Conservation (phyloP, 164 flowering plant genomes). For the Houttuynia cordata region DNA sequence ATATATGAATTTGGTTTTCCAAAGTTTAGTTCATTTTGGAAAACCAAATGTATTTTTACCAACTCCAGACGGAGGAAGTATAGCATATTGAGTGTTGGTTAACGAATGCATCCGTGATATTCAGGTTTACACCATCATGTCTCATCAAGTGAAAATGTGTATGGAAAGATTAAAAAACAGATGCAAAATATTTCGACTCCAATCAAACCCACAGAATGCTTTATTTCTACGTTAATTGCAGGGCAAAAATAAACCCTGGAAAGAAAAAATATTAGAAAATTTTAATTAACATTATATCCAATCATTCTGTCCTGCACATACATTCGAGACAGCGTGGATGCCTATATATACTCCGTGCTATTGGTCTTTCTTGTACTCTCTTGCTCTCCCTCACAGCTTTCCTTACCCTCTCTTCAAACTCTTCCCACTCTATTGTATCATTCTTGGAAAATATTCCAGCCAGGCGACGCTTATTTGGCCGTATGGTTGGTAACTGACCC, state of each 20-base stretch:
- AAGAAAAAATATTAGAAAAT: background rate
- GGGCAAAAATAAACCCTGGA: background rate
- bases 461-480: slow-evolving; percentile 95
- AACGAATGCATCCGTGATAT: no score
- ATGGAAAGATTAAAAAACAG: no score
- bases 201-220: no score
- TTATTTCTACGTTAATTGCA: no score
- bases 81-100: no score
- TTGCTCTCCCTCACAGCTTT: slow-evolving; percentile 21
- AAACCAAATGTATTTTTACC: no score
- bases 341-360: slow-evolving; percentile 24
- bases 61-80: no score
- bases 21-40: no score
- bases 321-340: slow-evolving; percentile 25
- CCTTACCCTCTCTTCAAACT: slow-evolving; percentile 20
- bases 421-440: slow-evolving; percentile 71
- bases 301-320: slow-evolving; percentile 16
- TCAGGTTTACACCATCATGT: no score
- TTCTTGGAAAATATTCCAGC: slow-evolving; percentile 73
- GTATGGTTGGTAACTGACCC: slow-evolving; percentile 70
- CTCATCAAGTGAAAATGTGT: no score
- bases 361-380: slow-evolving; percentile 20
- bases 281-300: background rate
- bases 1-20: no score
- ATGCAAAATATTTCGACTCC: no score